Evolutionary conservation across 768 basidiomycete species (phyloP), one percentile per base, ranked within the genome.

Genomic region (Russula compacta): DNA sequence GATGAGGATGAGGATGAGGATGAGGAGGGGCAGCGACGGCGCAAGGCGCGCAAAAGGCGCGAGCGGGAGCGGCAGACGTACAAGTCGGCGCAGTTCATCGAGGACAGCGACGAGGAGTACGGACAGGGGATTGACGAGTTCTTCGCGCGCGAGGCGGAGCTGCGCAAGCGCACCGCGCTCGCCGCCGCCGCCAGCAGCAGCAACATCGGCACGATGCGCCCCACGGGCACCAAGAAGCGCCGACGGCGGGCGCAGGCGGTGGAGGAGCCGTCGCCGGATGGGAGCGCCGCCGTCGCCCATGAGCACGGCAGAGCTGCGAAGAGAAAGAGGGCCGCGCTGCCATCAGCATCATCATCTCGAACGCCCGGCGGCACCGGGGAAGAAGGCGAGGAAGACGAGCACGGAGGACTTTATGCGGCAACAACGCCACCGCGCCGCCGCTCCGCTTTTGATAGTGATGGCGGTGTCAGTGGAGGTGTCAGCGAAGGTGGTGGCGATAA

Each of bases 1-100:
- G 24, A 32, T 14, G 47, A 49, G 2, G 15, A 21, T 35, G 36
- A 6, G 53, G 60, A 63, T 35, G 69, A 70, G 24, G 76, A 73
- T 35, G 77, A 76, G 40, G 71, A 70, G 47, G 68, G 71, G 59
- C 69, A 68, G 66, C 71, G 69, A 24, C 70, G 73, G 68, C 44
- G 11, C 46, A 47, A 29, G 21, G 46, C 46, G 29, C 46, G 46
- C 46, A 47, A 29, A 71, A 77, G 76, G 66, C 85, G 82, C 70
- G 87, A 89, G 70, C 81, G 82, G 70, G 87, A 89, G 70, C 81
- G 82, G 70, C 80, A 84, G 74, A 76, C 77, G 61, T 94, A 89
- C 78, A 93, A 92, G 72, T 90, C 87, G 7, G 92, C 91, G 10
- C 87, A 91, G 71, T 90, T 95, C 71, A 93, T 95, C 70, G 85